Base-by-base conservation (phyloP, 2,329 filamentous ascomycete species). In the Scedosporium boydii region DNA sequence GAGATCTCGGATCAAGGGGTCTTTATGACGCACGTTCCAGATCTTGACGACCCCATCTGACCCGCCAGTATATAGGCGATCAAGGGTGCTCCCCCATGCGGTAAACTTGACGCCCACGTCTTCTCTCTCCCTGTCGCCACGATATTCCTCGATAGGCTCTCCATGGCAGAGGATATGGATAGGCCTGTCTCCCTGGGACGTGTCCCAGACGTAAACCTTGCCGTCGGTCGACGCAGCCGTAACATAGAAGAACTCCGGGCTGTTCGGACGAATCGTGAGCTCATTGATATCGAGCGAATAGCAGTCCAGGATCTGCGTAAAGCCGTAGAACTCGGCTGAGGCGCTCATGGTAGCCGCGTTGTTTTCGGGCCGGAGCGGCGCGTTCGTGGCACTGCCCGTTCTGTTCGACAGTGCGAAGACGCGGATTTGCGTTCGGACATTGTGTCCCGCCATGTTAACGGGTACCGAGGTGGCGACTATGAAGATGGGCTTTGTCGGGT, bases 81-180 rank as follows among this genome's bases (percentile, higher is more conserved):
- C 82, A 0, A 76, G 70, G 0, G 79, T 81, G 16, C 75, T 78
- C 1, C 83, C 85, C 85, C 85, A 88, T 3, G 83, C 80, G 0
- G 80, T 80, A 66, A 88, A 87, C 68, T 87, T 87, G 51, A 87
- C 82, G 1, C 85, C 85, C 0, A 82, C 81, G 63, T 87, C 85
- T 59, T 83, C 82, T 7, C 75, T 72, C 63, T 85, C 82, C 12
- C 80, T 72, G 44, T 83, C 77, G 1, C 75, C 76, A 3, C 72
- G 64, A 41, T 77, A 72, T 34, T 75, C 73, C 12, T 77, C 75
- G 2, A 77, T 65, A 0, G 73, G 76, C 44, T 73, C 71, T 9
- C 81, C 84, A 65, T 88, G 85, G 6, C 73, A 66, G 0, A 88
- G 74, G 1, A 80, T 71, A 67, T 87, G 84, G 23, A 85, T 79